Conservation (phyloP, 2,329 filamentous ascomycete genomes). For the Pseudophaeomoniella oleicola region DNA sequence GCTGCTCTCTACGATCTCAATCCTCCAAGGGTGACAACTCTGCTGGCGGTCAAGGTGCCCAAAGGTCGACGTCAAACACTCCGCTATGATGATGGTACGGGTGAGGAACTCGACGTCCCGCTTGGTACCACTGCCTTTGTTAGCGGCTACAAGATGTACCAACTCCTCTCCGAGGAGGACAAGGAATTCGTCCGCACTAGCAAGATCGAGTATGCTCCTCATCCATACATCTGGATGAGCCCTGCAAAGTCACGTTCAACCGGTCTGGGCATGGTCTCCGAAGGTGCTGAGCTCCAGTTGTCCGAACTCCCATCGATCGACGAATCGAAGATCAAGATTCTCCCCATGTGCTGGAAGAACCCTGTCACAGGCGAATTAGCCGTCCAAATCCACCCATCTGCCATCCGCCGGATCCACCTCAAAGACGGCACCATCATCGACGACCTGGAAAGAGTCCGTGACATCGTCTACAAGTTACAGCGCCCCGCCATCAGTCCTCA, state of each 20-base stretch:
- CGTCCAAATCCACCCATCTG: conserved; percentile 60
- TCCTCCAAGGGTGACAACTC: conserved; percentile 57
- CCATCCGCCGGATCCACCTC: conserved; percentile 54
- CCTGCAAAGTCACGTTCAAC: conserved; percentile 49
- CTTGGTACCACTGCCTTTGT: conserved; percentile 67
- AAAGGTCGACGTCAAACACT: conserved; percentile 50
- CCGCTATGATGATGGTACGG: conserved; percentile 58
- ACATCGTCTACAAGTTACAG: conserved; percentile 58
- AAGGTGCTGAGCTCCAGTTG: conserved; percentile 46
- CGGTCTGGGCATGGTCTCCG: conserved; percentile 57
- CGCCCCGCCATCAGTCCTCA: conserved; percentile 55
- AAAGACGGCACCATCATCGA: conserved; percentile 54
- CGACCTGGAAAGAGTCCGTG: conserved; percentile 50
- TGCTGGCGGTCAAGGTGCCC: conserved; percentile 61
- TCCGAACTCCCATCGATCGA: conserved; percentile 52
- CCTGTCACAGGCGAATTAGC: conserved; percentile 54
- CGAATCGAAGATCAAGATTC: conserved; percentile 48
- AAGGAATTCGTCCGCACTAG: conserved; percentile 53
- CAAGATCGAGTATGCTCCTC: conserved; percentile 59
- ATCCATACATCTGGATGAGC: conserved; percentile 75
- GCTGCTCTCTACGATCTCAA: conserved; percentile 61
- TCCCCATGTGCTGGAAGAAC: conserved; percentile 68
- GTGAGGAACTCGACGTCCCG: conserved; percentile 51
- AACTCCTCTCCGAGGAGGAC: conserved; percentile 48
- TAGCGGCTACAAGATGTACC: conserved; percentile 56